These are phyloP conservation scores for Aspergillus texensis DNA, from an alignment of 2,329 filamentous ascomycete species.

Conservation along the genomic window DNA sequence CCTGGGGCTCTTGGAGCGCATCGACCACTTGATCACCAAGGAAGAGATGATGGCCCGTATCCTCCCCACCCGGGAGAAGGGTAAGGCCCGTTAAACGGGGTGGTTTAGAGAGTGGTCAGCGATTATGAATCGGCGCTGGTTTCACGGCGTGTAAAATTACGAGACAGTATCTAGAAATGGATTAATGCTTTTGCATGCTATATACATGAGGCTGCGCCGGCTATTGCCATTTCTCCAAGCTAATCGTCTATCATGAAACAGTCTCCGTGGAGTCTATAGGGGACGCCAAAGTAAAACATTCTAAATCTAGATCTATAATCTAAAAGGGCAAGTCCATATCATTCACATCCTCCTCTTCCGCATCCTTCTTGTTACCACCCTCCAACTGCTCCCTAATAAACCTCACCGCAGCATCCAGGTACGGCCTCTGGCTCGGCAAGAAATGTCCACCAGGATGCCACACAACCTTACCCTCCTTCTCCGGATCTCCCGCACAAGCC, in stretches of 20 bases:
- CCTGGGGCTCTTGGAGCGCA: constrained; percentile 80
- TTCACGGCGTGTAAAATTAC: constrained; percentile 34
- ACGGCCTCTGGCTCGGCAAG: constrained; percentile 80
- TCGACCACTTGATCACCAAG: constrained; percentile 98
- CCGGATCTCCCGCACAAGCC: constrained; percentile 59
- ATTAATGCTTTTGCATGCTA: constrained; percentile 14
- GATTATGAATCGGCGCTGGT: constrained; percentile 15
- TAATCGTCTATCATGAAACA: background rate
- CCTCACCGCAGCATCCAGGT: constrained; percentile 72
- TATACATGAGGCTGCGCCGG: background rate
- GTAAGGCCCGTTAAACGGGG: constrained; percentile 37
- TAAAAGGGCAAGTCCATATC: constrained; percentile 71
- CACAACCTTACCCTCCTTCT: constrained; percentile 56
- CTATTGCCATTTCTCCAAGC: background rate
- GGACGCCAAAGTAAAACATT: background rate
- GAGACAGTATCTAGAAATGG: constrained; percentile 29
- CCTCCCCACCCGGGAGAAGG: constrained; percentile 60
- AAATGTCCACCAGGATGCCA: constrained; percentile 90
- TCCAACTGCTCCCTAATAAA: constrained; percentile 65
- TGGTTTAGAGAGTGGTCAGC: constrained; percentile 10
- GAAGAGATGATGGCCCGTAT: constrained; percentile 99
- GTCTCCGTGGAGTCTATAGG: background rate
- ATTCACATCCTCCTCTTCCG: constrained; percentile 62
- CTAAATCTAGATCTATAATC: constrained; percentile 16
- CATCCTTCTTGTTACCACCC: constrained; percentile 41